phyloP scores from a whole-genome alignment of 1,284 basidiomycete genomes.

The Cerioporus squamosus region DNA sequence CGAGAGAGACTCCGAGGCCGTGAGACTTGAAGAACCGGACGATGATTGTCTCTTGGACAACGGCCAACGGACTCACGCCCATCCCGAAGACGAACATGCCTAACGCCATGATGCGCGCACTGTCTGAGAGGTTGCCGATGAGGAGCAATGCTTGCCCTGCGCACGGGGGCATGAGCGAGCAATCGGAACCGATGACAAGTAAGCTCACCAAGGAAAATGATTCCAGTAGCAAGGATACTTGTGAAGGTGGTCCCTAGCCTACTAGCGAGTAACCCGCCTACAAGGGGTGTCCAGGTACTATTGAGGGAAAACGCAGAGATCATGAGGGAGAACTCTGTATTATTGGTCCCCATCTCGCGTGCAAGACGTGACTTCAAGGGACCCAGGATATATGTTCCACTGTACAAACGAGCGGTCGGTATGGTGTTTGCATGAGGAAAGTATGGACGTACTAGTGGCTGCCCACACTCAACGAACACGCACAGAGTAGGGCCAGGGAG shows the following conservation, averaged over 20 bases:
- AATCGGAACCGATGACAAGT: background rate
- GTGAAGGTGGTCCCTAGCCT: conserved; percentile 71
- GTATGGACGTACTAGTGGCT: conserved; percentile 67
- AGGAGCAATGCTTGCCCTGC: conserved; percentile 67
- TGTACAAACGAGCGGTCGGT: conserved; percentile 31
- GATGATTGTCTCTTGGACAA: conserved; percentile 79
- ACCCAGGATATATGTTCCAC: conserved; percentile 73
- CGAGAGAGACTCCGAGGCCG: conserved; percentile 79
- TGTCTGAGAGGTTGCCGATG: conserved; percentile 60
- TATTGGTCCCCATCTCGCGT: conserved; percentile 74
- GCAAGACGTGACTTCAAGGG: conserved; percentile 76
- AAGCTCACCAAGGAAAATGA: conserved; percentile 63
- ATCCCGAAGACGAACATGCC: conserved; percentile 82
- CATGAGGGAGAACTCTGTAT: conserved; percentile 77
- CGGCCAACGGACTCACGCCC: conserved; percentile 76
- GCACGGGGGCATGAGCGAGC: background rate
- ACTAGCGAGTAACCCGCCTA: conserved; percentile 70
- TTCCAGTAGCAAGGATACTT: conserved; percentile 72
- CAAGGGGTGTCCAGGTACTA: conserved; percentile 80
- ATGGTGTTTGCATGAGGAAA: background rate
- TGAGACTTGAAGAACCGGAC: conserved; percentile 80
- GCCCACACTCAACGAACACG: conserved; percentile 75
- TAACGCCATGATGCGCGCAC: conserved; percentile 66
- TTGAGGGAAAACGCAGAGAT: conserved; percentile 79
- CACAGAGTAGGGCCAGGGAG: conserved; percentile 68